A percentile compares a stretch with the other conserved stretches of the same genome.
These are phyloP conservation scores for Penicillium griseofulvum DNA, from an alignment of 2,329 filamentous ascomycete genomes.

Conservation along the genomic window DNA sequence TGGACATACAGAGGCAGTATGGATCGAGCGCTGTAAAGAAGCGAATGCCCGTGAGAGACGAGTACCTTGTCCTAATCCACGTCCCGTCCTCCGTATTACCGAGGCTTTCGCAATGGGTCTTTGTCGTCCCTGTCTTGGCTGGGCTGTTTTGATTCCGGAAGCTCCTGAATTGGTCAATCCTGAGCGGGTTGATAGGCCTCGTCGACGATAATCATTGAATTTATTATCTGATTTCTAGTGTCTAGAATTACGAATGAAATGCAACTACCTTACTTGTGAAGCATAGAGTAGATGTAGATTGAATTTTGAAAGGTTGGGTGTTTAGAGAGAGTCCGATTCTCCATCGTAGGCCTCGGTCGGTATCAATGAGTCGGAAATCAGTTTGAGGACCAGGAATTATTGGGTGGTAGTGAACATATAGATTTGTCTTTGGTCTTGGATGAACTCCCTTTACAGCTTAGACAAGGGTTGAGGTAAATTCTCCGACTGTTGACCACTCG, in stretches of 20 bases:
- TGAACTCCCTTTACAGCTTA: not conserved
- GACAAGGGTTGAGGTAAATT: not conserved
- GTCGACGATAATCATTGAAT: not conserved
- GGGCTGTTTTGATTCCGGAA: not conserved
- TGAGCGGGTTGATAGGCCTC: not conserved
- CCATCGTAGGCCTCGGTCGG: not conserved
- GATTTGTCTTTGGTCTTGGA: not conserved
- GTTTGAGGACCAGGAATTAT: not conserved
- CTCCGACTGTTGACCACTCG: not conserved
- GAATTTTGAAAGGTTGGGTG: not conserved
- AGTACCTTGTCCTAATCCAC: not conserved
- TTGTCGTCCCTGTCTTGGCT: slow-evolving; percentile 5
- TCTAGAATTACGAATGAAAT: not conserved
- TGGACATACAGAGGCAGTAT: slow-evolving; percentile 5
- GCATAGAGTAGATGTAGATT: not conserved
- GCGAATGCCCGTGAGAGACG: slow-evolving; percentile 2
- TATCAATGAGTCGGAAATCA: not conserved
- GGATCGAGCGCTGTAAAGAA: slow-evolving; percentile 5
- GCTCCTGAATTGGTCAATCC: not conserved
- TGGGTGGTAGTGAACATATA: not conserved
- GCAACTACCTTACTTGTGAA: not conserved
- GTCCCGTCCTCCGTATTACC: not conserved
- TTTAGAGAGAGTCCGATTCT: not conserved
- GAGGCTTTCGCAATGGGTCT: slow-evolving; percentile 4
- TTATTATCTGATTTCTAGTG: not conserved